Evolutionary conservation across 2,329 filamentous ascomycete species (phyloP), one percentile per base, ranked within the genome.

Genomic region (Neopestalotiopsis sp.): DNA sequence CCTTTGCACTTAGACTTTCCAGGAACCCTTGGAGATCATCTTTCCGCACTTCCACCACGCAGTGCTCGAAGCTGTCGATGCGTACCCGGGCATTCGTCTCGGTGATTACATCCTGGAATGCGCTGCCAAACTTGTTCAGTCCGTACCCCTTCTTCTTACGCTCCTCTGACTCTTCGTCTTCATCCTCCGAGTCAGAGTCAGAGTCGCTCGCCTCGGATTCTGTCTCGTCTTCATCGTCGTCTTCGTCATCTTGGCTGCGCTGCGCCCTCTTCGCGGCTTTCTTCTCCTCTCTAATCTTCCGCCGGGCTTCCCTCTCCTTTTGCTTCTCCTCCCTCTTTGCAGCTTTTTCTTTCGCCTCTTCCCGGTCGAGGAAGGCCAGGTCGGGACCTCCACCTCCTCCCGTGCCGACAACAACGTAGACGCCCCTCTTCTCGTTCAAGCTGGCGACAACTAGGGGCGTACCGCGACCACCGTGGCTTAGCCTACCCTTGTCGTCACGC

Each of bases 1-100:
- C 91, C 87, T 97, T 97, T 88, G 94, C 91, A 81, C 95, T 98
- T 78, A 99, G 81, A 68, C 92, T 91, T 83, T 99, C 96, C 73
- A 99, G 84, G 79, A 99, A 99, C 0, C 92, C 94, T 17, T 90
- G 90, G 34, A 99, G 83, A 81, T 98, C 96, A 78, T 98, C 96
- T 84, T 97, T 98, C 81, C 91, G 91, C n/a, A 99, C 95, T 79
- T 99, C 96, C 61, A 98, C 95, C 7, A 98, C 96, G 76, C 94
- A 97, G 79, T 97, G 94, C 81, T 99, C 96, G 76, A 99, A 99
- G 68, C 93, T 97, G 81, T 99, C 96, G 77, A 98, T 97, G 70
- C 94, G 86, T 24, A 98, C 94, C 17, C 95, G 84, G 0, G 95
- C 94, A 69, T 91, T 96, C 17, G 95, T 98, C 84, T 98, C 94